phyloP scores from a whole-genome alignment of 768 basidiomycete genomes.

The Kwoniella mangroviensis region DNA sequence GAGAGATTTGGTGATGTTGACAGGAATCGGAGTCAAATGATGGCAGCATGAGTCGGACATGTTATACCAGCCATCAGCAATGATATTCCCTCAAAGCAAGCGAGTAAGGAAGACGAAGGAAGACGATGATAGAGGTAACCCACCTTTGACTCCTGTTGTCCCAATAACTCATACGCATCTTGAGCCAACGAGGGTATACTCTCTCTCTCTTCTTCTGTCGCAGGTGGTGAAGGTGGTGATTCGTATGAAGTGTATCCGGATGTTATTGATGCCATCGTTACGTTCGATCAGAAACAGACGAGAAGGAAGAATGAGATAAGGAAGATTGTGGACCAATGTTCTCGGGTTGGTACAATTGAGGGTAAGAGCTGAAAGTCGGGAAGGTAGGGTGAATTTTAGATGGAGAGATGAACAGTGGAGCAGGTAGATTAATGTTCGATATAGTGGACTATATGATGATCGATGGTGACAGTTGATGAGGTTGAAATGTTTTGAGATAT shows the following conservation, averaged over 20 bases:
- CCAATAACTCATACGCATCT: conserved; percentile 8
- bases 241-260: conserved; percentile 1
- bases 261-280: conserved; percentile 1
- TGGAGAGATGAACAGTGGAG: too few relatives aligned
- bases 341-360: background rate
- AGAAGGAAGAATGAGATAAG: background rate
- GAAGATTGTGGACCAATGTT: background rate
- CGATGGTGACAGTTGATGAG: background rate
- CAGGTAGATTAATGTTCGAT: background rate
- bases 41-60: background rate
- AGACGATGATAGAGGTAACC: too few relatives aligned
- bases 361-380: background rate
- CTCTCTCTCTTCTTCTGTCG: conserved; percentile 13
- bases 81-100: too few relatives aligned
- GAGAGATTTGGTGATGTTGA: too few relatives aligned
- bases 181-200: conserved; percentile 13
- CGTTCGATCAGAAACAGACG: background rate
- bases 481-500: background rate
- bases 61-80: too few relatives aligned
- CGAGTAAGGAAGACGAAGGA: background rate
- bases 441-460: background rate
- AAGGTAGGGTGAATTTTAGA: too few relatives aligned
- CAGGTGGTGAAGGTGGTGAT: conserved; percentile 20
- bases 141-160: conserved; percentile 7
- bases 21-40: background rate